These are phyloP conservation scores for Acacia confusa DNA, from an alignment of 306 rosid genomes.

Conservation along the genomic window DNA sequence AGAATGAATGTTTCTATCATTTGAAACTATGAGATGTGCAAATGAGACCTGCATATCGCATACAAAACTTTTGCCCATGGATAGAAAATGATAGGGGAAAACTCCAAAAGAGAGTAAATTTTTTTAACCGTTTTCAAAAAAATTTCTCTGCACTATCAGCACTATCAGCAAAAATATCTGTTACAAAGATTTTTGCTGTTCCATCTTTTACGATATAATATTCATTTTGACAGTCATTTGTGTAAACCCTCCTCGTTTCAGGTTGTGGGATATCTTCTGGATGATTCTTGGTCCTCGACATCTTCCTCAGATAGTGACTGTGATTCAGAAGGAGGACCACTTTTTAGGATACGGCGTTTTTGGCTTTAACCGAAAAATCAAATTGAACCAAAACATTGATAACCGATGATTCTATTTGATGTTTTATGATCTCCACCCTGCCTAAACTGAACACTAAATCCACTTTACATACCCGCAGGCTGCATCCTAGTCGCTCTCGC, in stretches of 20 bases:
- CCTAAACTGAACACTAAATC: too few species aligned
- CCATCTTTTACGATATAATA: not conserved
- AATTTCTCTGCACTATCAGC: not conserved
- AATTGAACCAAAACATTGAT: too few species aligned
- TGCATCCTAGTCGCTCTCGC: too few species aligned
- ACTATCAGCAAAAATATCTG: not conserved
- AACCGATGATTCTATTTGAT: too few species aligned
- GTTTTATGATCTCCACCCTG: too few species aligned
- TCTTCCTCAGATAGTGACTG: slow-evolving; percentile 80
- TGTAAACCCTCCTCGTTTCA: slow-evolving; percentile 32
- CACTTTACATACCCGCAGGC: too few species aligned
- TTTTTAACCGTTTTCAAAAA: too few species aligned
- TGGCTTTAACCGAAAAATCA: too few species aligned
- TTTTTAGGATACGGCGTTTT: slow-evolving; percentile 55
- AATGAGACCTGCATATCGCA: not conserved
- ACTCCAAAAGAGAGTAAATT: too few species aligned
- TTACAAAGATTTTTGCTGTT: slow-evolving; percentile 1
- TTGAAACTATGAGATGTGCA: not conserved
- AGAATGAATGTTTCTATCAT: not conserved
- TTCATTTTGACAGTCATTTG: not conserved
- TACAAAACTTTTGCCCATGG: not conserved
- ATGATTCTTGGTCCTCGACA: slow-evolving; percentile 34
- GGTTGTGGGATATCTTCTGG: slow-evolving; percentile 68
- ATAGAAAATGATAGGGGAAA: too few species aligned
- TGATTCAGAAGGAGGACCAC: slow-evolving; percentile 58